A percentile compares a stretch with the other conserved stretches of the same genome.
Evolutionary conservation across 805 yeast species (phyloP).

Genomic region (Diddensiella santjacobensis): DNA sequence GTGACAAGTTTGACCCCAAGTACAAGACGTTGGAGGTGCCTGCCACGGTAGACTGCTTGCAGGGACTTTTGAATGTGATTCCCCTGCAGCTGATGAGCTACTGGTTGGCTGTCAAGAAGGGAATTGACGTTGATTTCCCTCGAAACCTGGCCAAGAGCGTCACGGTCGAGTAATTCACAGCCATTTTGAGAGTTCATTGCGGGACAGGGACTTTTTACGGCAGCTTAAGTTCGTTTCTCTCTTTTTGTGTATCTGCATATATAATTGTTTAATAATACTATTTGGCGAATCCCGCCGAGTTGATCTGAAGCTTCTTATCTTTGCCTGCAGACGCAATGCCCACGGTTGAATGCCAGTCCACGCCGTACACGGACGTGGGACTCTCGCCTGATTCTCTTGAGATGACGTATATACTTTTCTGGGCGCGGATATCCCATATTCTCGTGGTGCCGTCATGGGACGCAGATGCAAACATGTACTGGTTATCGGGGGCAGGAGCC

Average conservation of each 20-base stretch:
- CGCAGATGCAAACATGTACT: slow-evolving; percentile 79
- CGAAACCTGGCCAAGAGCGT: slow-evolving; percentile 97
- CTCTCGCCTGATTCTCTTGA: slow-evolving; percentile 56
- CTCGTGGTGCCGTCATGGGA: slow-evolving; percentile 96
- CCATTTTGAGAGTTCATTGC: background rate
- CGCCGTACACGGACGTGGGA: slow-evolving; percentile 72
- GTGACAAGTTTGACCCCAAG: slow-evolving; percentile 40
- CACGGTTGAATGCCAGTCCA: slow-evolving; percentile 72
- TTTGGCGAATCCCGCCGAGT: slow-evolving; percentile 30
- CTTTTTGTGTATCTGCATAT: background rate
- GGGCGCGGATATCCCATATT: slow-evolving; percentile 93
- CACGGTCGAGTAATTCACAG: slow-evolving; percentile 84
- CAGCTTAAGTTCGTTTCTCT: background rate
- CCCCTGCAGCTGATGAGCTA: slow-evolving; percentile 95
- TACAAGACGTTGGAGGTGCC: slow-evolving; percentile 78
- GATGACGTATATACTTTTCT: slow-evolving; percentile 74
- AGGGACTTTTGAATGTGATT: slow-evolving; percentile 89
- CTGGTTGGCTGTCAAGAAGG: slow-evolving; percentile 93
- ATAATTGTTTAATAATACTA: background rate
- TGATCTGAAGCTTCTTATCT: slow-evolving; percentile 89
- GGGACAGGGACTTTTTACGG: background rate
- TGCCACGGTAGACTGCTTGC: slow-evolving; percentile 92
- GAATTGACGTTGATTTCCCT: slow-evolving; percentile 97
- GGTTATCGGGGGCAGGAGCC: slow-evolving; percentile 69
- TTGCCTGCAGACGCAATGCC: slow-evolving; percentile 93